Evolutionary conservation across 2,329 filamentous ascomycete species (phyloP).

Genomic region (Microcyclospora tardicrescens): DNA sequence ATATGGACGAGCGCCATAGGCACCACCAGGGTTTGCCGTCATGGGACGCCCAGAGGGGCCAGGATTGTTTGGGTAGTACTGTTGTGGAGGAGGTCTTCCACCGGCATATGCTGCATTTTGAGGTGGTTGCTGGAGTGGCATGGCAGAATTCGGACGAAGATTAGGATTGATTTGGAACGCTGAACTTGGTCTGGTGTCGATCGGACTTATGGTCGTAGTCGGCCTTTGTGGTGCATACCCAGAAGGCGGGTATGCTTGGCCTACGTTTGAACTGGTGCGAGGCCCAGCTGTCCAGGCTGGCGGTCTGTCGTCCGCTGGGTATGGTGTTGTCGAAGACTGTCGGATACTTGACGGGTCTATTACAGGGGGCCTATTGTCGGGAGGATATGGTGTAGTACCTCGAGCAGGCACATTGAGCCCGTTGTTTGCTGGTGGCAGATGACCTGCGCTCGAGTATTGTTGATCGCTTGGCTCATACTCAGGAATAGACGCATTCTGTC

Average conservation of each 20-base stretch:
- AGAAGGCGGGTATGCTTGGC: background rate
- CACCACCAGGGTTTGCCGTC: slow-evolving; percentile 1
- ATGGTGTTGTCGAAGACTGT: slow-evolving; percentile 22
- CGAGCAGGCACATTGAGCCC: slow-evolving; percentile 5
- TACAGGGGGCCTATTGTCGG: slow-evolving; percentile 23
- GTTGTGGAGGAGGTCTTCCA: slow-evolving; percentile 6
- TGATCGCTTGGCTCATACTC: background rate
- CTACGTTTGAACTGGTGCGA: background rate
- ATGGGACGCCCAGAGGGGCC: slow-evolving; percentile 6
- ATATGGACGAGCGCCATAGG: slow-evolving; percentile 6
- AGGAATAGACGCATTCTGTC: background rate
- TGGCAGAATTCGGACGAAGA: slow-evolving; percentile 18
- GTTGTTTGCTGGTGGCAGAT: background rate
- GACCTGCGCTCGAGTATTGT: background rate
- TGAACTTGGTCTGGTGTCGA: slow-evolving; percentile 26
- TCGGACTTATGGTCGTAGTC: slow-evolving; percentile 30
- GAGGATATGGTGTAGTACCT: slow-evolving; percentile 19
- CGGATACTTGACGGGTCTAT: slow-evolving; percentile 15
- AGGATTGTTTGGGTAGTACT: slow-evolving; percentile 6
- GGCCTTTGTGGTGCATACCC: slow-evolving; percentile 10
- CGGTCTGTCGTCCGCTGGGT: slow-evolving; percentile 55
- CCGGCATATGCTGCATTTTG: slow-evolving; percentile 20
- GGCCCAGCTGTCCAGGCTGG: slow-evolving; percentile 15
- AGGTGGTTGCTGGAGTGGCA: slow-evolving; percentile 9
- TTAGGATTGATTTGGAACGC: slow-evolving; percentile 41